Evolutionary conservation across 441 rosid species (phyloP).

Genomic region (Heliophila coronopifolia): DNA sequence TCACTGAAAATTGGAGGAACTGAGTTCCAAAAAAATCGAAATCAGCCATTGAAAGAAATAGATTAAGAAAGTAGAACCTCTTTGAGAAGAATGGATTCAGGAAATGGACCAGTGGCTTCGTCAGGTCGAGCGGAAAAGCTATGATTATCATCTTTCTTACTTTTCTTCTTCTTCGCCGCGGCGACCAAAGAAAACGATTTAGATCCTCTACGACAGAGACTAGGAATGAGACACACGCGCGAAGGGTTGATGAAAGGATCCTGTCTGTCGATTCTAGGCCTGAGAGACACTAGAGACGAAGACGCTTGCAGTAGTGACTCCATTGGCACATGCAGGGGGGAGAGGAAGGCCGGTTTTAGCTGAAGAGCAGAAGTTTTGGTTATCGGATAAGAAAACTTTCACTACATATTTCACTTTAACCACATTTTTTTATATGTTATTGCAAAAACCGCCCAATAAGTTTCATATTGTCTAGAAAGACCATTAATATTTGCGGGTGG

Average conservation of each 20-base stretch:
- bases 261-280: conserved; percentile 7
- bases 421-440: not conserved
- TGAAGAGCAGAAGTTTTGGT: not conserved
- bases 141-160: conserved; percentile 43
- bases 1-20: not conserved
- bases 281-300: conserved; percentile 27
- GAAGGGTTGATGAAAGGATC: conserved; percentile 19
- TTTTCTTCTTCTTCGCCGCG: conserved; percentile 40
- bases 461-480: not conserved
- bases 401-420: not conserved
- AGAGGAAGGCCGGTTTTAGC: conserved; percentile 15
- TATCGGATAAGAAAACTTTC: conserved; percentile 26
- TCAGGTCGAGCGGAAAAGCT: conserved; percentile 48
- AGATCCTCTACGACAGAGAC: conserved; percentile 32
- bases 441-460: not conserved
- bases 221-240: conserved; percentile 9
- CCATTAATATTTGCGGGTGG: too few species aligned
- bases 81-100: conserved; percentile 84
- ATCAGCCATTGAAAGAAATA: not conserved
- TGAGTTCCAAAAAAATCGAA: not conserved
- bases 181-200: conserved; percentile 27
- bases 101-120: conserved; percentile 63
- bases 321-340: conserved; percentile 27
- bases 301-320: conserved; percentile 39
- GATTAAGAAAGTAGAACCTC: conserved; percentile 36